These are phyloP conservation scores for Berberis thunbergii DNA, from an alignment of 164 flowering plant genomes.

Conservation along the genomic window DNA sequence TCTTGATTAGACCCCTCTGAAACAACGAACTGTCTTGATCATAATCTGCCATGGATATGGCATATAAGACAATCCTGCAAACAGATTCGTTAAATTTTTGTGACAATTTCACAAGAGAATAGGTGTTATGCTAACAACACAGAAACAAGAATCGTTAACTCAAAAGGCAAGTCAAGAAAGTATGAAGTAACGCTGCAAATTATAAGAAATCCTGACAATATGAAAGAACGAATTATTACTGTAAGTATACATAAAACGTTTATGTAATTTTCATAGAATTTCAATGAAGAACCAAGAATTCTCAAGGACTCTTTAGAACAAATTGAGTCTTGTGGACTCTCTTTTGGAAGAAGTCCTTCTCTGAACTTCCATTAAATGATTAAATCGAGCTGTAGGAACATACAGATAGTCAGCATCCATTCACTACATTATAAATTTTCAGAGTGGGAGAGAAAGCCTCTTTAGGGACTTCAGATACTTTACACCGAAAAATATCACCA, in stretches of 20 bases:
- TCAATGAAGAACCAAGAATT: neutral
- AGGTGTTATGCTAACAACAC: neutral
- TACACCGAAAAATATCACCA: no score
- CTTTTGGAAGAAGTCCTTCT: no score
- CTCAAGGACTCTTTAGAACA: no score
- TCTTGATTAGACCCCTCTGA: conserved; percentile 39
- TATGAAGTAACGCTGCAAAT: neutral
- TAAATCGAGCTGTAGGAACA: no score
- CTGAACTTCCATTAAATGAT: no score
- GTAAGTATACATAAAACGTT: no score
- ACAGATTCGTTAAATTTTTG: conserved; percentile 4
- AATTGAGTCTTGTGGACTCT: no score
- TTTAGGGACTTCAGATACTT: no score
- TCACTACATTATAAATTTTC: no score
- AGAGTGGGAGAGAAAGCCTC: no score
- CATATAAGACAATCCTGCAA: conserved; percentile 71
- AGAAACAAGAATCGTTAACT: neutral
- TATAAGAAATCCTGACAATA: neutral
- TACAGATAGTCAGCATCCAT: no score
- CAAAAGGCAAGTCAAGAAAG: neutral
- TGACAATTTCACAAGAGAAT: neutral
- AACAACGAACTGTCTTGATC: conserved; percentile 50
- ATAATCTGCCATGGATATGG: conserved; percentile 73
- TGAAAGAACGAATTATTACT: neutral
- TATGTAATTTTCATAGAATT: neutral